A percentile compares a stretch with the other conserved stretches of the same genome.
These are phyloP conservation scores for Blastomyces parvus DNA, from an alignment of 2,329 filamentous ascomycete species.

Conservation along the genomic window DNA sequence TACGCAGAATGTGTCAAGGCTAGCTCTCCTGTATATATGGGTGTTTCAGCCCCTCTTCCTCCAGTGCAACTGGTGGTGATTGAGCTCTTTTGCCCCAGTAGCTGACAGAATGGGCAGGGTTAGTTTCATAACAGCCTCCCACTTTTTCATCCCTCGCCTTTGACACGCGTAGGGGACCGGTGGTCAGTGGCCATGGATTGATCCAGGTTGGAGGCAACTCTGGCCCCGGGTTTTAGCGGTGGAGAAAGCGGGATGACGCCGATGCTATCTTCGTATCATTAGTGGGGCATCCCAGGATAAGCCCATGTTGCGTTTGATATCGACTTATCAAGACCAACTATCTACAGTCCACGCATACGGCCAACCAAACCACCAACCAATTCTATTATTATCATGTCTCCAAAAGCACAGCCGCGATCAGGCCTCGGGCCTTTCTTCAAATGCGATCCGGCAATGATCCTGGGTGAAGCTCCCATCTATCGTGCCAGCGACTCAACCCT, in stretches of 20 bases:
- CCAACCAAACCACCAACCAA: not conserved
- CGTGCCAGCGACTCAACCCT: constrained; percentile 25
- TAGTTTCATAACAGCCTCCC: too few relatives aligned
- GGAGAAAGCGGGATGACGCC: not conserved
- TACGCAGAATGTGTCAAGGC: too few relatives aligned
- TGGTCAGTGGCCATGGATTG: not conserved
- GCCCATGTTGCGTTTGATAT: not conserved
- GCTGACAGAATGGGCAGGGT: too few relatives aligned
- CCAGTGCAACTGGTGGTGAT: too few relatives aligned
- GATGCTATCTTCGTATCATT: not conserved
- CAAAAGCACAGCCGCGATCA: constrained; percentile 2
- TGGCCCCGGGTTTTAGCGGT: not conserved
- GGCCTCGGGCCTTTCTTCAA: constrained; percentile 15
- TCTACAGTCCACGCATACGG: not conserved
- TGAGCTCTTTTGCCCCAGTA: too few relatives aligned
- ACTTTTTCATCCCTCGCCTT: too few relatives aligned
- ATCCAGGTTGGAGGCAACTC: not conserved
- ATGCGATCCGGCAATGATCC: constrained; percentile 20
- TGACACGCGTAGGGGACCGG: too few relatives aligned
- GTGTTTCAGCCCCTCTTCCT: too few relatives aligned
- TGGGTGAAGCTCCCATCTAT: constrained; percentile 28
- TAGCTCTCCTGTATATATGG: too few relatives aligned
- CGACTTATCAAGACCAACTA: not conserved
- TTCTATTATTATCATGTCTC: not conserved
- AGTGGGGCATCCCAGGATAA: not conserved